Conservation (phyloP, 768 basidiomycete species). For the Mycena indigotica region DNA sequence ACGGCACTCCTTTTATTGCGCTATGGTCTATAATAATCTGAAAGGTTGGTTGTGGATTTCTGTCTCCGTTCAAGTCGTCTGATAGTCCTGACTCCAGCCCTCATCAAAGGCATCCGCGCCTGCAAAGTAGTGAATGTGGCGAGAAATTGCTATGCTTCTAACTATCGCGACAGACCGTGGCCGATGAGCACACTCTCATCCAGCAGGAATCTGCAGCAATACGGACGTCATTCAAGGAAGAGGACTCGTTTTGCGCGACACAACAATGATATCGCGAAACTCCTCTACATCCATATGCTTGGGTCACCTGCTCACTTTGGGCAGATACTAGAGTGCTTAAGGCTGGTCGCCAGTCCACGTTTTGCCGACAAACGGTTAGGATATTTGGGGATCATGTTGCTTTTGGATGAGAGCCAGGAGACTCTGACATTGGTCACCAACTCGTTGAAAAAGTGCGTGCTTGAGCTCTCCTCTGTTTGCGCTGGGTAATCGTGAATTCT, state of each 20-base stretch:
- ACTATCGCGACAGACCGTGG: slow-evolving; percentile 72
- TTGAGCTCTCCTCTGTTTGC: too few relatives aligned
- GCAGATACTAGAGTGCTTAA: slow-evolving; percentile 96
- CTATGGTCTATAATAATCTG: too few relatives aligned
- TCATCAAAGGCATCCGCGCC: slow-evolving; percentile 97
- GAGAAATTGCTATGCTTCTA: slow-evolving; percentile 23
- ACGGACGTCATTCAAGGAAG: slow-evolving; percentile 94
- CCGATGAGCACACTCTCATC: slow-evolving; percentile 95
- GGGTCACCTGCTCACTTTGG: slow-evolving; percentile 99
- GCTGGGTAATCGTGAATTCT: background rate
- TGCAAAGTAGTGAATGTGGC: slow-evolving; percentile 72
- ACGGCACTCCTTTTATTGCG: too few relatives aligned
- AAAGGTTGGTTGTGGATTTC: too few relatives aligned
- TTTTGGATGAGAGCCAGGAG: slow-evolving; percentile 97
- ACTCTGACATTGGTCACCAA: slow-evolving; percentile 97
- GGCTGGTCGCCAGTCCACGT: slow-evolving; percentile 90
- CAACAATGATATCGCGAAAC: slow-evolving; percentile 96
- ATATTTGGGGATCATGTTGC: slow-evolving; percentile 96
- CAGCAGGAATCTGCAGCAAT: slow-evolving; percentile 98
- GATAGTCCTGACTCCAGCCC: too few relatives aligned
- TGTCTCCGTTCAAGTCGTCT: too few relatives aligned
- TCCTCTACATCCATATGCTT: slow-evolving; percentile 98
- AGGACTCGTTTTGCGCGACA: slow-evolving; percentile 94
- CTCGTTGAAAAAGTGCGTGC: slow-evolving; percentile 90
- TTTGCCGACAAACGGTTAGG: slow-evolving; percentile 97